Conservation (phyloP, 108 stramenopile species). For the Epithemia pelagica region DNA sequence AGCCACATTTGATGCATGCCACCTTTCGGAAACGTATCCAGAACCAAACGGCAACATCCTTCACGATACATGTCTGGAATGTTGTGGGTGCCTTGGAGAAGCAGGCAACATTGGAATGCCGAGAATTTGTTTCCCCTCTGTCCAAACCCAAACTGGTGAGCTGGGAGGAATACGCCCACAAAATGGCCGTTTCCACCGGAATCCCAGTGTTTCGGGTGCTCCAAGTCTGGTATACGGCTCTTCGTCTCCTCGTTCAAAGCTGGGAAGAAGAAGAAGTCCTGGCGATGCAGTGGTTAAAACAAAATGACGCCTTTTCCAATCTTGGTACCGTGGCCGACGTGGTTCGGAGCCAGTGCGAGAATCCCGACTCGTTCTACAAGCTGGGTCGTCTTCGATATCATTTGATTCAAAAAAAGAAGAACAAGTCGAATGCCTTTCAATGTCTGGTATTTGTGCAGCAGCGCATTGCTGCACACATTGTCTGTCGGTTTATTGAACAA, state of each 20-base stretch:
- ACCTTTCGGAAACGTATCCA: slow-evolving; percentile 35
- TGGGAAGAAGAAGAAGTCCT: slow-evolving; percentile 42
- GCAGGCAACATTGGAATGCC: not conserved
- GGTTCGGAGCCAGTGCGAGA: not conserved
- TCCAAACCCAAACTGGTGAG: slow-evolving; percentile 11
- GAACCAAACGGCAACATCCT: slow-evolving; percentile 13
- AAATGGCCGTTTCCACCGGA: slow-evolving; percentile 2
- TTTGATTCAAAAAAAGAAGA: too few species aligned
- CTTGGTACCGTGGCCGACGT: not conserved
- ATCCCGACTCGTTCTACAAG: not conserved
- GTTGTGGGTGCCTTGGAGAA: not conserved
- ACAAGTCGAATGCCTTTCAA: too few species aligned
- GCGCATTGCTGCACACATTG: too few species aligned
- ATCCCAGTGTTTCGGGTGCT: slow-evolving; percentile 13
- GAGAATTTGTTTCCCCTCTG: slow-evolving; percentile 29
- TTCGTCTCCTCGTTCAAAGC: slow-evolving; percentile 28
- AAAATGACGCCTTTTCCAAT: slow-evolving; percentile 2
- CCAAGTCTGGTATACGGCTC: slow-evolving; percentile 37
- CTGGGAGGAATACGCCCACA: slow-evolving; percentile 33
- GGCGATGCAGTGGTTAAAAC: slow-evolving; percentile 28
- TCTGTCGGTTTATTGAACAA: too few species aligned
- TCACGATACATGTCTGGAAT: slow-evolving; percentile 13
- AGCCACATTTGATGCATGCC: slow-evolving; percentile 38
- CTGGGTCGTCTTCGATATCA: too few species aligned
- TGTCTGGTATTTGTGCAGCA: too few species aligned